Evolutionary conservation across 2,329 filamentous ascomycete species (phyloP), one percentile per base, ranked within the genome.

Genomic region (Trichophyton equinum): DNA sequence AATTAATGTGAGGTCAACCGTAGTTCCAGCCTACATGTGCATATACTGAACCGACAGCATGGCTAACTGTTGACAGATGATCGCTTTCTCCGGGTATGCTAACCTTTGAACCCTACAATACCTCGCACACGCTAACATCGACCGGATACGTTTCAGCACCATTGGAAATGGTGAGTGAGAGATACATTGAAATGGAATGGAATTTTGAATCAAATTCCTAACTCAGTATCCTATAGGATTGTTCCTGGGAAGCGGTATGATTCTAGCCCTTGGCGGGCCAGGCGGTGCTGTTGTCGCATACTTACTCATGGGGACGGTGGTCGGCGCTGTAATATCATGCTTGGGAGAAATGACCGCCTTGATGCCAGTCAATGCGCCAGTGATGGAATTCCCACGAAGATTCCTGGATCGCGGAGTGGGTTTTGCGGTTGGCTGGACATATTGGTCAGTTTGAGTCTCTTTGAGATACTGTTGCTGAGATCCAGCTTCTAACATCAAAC

Each of bases 341-440:
- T 63, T 78, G 7, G 75, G 76, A n/a, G 74, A 76, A 64, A 75
- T 75, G 73, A 73, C 73, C n/a, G 74, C 74, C 3, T 66, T 75
- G 57, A 72, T 75, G 51, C 72, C 74, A 30, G 73, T 76, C n/a
- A 74, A 73, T 44, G 73, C 73, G n/a, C 70, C 74, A 1, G 73
- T 73, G 18, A 72, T 74, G 56, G 73, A 75, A 61, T 75, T 76
- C 61, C 69, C 71, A 27, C 65, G 71, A 20, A 67, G 73, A 30
- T 76, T 74, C 65, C 64, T 76, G 25, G 74, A 76, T 63, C 72
- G 75, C 65, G 73, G 74, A 38, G 70, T 77, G 18, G 76, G 76
- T 36, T 77, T 75, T 67, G 75, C 76, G 3, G 72, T 72, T 25
- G 76, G 75, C 2, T 79, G 76, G 77, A 77, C 77, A 65, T 68